Evolutionary conservation across 345 rosid species (phyloP).

Genomic region (Eucalyptus pauciflora): DNA sequence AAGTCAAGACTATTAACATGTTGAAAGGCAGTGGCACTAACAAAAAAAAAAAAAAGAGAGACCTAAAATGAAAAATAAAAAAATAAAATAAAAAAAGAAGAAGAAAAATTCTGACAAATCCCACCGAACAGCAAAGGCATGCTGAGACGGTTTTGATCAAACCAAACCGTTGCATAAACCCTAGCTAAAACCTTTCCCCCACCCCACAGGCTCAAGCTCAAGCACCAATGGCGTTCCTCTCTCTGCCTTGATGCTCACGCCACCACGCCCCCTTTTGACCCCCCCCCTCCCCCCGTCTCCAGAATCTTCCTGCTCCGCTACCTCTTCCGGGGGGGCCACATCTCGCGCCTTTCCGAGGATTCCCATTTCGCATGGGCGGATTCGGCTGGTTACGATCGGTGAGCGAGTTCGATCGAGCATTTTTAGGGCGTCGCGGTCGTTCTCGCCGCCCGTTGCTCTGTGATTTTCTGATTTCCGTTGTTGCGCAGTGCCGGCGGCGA

Average conservation of each 20-base stretch:
- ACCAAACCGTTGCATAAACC: background rate
- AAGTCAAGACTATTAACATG: no score
- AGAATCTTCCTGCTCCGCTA: background rate
- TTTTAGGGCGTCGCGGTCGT: background rate
- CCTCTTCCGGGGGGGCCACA: background rate
- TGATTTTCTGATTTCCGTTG: background rate
- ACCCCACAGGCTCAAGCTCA: background rate
- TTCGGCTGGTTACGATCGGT: conserved; percentile 40
- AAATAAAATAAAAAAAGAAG: rapidly evolving
- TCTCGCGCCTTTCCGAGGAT: background rate
- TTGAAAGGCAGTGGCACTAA: no score
- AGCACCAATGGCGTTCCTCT: background rate
- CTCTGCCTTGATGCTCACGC: background rate
- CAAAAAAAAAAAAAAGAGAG: rapidly evolving
- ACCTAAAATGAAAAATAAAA: rapidly evolving
- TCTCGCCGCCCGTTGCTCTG: background rate
- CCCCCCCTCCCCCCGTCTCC: background rate
- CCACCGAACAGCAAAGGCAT: background rate
- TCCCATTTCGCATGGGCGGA: conserved; percentile 26
- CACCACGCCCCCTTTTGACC: background rate
- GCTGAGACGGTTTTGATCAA: background rate
- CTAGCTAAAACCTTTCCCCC: background rate
- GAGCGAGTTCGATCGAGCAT: conserved; percentile 1
- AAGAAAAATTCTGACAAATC: background rate
- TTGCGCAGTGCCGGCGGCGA: conserved; percentile 38